These are phyloP conservation scores for Suillus cothurnatus DNA, from an alignment of 768 basidiomycete genomes.

Conservation along the genomic window DNA sequence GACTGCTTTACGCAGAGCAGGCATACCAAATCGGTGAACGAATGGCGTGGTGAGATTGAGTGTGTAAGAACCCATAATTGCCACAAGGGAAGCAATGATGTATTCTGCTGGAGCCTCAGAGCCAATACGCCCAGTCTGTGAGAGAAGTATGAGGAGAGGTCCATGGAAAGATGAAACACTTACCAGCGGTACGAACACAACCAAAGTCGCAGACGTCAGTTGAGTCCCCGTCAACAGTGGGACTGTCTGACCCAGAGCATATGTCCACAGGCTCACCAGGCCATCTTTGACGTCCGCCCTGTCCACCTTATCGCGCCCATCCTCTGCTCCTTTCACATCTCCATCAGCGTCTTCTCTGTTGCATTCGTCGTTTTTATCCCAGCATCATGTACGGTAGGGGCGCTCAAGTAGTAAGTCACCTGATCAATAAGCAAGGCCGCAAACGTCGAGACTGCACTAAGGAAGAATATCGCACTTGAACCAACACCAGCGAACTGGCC, in stretches of 20 bases:
- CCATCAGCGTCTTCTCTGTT: background rate
- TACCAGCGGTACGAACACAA: constrained; percentile 91
- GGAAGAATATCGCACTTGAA: constrained; percentile 73
- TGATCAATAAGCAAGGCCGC: constrained; percentile 56
- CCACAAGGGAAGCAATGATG: constrained; percentile 80
- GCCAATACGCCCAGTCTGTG: constrained; percentile 80
- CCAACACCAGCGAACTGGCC: constrained; percentile 73
- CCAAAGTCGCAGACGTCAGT: constrained; percentile 61
- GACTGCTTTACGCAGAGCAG: constrained; percentile 40
- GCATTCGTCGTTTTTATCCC: background rate
- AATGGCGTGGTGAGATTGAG: constrained; percentile 71
- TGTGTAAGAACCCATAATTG: constrained; percentile 55
- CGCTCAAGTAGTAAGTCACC: constrained; percentile 30
- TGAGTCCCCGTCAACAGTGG: constrained; percentile 61
- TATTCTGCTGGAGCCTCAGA: constrained; percentile 84
- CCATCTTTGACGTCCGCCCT: constrained; percentile 17
- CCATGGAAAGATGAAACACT: constrained; percentile 21
- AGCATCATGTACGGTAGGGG: constrained; percentile 10
- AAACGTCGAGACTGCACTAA: constrained; percentile 61
- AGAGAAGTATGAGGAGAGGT: background rate
- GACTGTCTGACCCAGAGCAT: constrained; percentile 58
- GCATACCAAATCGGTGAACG: constrained; percentile 65
- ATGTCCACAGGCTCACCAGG: constrained; percentile 58
- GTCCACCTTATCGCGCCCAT: constrained; percentile 2
- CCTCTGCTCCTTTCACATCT: constrained; percentile 7